Evolutionary conservation across 208 protist genomes (phyloP).

Genomic region (Lotmaria passim): DNA sequence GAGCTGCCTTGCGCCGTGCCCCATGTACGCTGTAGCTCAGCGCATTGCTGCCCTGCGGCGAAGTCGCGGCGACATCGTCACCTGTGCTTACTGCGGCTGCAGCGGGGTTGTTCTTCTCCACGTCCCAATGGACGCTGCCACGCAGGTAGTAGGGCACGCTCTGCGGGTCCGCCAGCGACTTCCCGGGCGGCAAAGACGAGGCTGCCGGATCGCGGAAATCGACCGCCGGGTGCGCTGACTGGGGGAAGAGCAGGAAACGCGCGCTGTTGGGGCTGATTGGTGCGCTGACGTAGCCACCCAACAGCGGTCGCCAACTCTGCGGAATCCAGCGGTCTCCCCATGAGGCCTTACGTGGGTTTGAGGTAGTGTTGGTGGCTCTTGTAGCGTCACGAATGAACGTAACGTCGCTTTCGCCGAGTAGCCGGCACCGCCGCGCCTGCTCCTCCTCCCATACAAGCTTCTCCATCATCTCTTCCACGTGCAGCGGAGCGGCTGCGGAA

Average conservation of each 20-base stretch:
- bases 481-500: background rate
- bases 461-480: constrained; percentile 21
- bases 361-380: too few species aligned
- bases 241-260: constrained; percentile 65
- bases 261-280: constrained; percentile 19
- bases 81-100: background rate
- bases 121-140: constrained; percentile 33
- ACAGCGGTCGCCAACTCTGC: constrained; percentile 23
- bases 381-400: too few species aligned
- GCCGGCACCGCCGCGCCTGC: constrained; percentile 12
- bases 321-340: constrained; percentile 18
- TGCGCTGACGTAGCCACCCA: constrained; percentile 52
- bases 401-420: constrained; percentile 23
- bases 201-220: constrained; percentile 10
- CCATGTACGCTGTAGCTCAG: constrained; percentile 20
- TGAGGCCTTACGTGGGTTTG: background rate
- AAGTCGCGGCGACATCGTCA: background rate
- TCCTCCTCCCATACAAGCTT: constrained; percentile 13
- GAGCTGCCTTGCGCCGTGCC: background rate
- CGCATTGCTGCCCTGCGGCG: background rate
- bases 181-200: background rate
- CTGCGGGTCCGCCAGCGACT: constrained; percentile 29
- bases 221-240: constrained; percentile 29
- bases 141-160: constrained; percentile 38
- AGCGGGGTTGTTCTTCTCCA: constrained; percentile 32